Evolutionary conservation across 495 filamentous ascomycete species (phyloP).

Genomic region (Talaromyces thailandensis): DNA sequence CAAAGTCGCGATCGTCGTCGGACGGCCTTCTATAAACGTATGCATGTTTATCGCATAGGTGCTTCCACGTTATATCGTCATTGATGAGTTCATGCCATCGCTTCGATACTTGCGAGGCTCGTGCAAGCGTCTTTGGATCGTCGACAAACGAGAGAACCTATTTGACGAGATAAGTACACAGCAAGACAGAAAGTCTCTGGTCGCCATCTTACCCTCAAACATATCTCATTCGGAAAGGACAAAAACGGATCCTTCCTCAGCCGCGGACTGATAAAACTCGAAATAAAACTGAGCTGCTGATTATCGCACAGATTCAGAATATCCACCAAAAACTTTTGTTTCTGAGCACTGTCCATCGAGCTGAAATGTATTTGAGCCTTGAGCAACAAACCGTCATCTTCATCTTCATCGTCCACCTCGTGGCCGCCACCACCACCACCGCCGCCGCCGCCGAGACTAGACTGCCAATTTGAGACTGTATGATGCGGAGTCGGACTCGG

Average conservation of each 20-base stretch:
- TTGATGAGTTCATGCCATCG: constrained; percentile 88
- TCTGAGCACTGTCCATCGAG: constrained; percentile 43
- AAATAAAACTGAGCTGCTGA: constrained; percentile 88
- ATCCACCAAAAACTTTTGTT: constrained; percentile 63
- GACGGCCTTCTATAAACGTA: constrained; percentile 58
- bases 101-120: constrained; percentile 86
- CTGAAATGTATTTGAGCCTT: constrained; percentile 48
- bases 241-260: constrained; percentile 94
- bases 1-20: constrained; percentile 24
- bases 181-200: background rate
- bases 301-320: constrained; percentile 87
- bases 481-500: constrained; percentile 59
- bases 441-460: constrained; percentile 39
- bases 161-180: background rate
- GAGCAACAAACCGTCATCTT: constrained; percentile 43
- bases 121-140: constrained; percentile 82
- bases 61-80: constrained; percentile 98
- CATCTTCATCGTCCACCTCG: constrained; percentile 15
- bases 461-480: constrained; percentile 48
- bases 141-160: constrained; percentile 91
- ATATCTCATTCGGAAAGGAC: constrained; percentile 83
- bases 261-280: constrained; percentile 82
- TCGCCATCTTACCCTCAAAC: constrained; percentile 57
- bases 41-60: constrained; percentile 83
- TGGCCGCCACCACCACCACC: background rate